These are phyloP conservation scores for Tuber calosporum DNA, from an alignment of 495 filamentous ascomycete genomes.

Conservation along the genomic window DNA sequence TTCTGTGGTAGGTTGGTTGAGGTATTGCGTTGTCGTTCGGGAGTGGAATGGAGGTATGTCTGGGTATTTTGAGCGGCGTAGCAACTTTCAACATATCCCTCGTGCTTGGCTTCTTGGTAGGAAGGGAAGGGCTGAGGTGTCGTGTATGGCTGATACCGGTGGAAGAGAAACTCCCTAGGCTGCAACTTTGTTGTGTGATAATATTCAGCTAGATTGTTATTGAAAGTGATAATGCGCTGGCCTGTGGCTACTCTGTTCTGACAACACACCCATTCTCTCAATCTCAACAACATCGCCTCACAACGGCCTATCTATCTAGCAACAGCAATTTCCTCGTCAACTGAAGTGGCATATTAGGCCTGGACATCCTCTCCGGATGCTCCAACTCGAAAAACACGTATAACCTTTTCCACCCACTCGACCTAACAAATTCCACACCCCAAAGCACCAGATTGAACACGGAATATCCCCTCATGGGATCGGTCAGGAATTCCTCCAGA, in stretches of 20 bases:
- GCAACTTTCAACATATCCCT: no score
- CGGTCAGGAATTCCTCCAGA: slow-evolving; percentile 9
- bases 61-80: no score
- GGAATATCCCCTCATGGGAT: slow-evolving; percentile 6
- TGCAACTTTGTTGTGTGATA: neutral
- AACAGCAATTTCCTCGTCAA: slow-evolving; percentile 15
- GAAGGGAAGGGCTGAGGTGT: neutral
- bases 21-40: no score
- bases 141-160: neutral
- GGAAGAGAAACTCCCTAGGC: neutral
- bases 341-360: slow-evolving; percentile 4
- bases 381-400: slow-evolving; percentile 23
- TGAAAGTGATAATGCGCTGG: neutral
- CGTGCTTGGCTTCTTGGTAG: neutral
- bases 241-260: neutral
- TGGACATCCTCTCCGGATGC: slow-evolving; percentile 11
- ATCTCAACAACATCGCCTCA: neutral
- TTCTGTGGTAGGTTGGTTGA: no score
- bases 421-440: slow-evolving; percentile 4
- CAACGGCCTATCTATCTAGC: neutral
- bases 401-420: slow-evolving; percentile 7
- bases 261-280: neutral
- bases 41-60: no score
- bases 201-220: neutral
- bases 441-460: slow-evolving; percentile 16